Percentiles rank a stretch among this genome's conserved stretches.
Conservation (phyloP, 441 rosid genomes). For the Viola pubescens region DNA sequence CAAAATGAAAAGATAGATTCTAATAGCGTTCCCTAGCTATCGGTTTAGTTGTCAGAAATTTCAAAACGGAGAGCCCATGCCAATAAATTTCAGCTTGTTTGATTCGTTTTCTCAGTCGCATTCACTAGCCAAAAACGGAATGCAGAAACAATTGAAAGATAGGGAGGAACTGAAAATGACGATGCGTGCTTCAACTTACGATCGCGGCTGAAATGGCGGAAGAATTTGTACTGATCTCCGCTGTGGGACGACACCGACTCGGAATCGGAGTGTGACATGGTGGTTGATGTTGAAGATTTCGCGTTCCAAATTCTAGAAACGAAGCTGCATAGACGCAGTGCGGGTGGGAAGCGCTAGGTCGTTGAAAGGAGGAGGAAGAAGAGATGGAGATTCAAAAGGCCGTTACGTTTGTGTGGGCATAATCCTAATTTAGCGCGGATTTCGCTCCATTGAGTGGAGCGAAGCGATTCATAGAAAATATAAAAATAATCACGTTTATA, state of each 20-base stretch:
- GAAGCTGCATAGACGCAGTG: not conserved
- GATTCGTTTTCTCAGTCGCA: not conserved
- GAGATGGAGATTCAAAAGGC: constrained; percentile 17
- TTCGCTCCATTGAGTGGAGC: constrained; percentile 18
- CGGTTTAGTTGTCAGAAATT: too few relatives aligned
- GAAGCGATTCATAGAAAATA: constrained; percentile 8
- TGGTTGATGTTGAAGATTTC: not conserved
- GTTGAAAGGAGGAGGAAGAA: constrained; percentile 2
- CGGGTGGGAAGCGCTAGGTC: not conserved
- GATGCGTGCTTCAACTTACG: constrained; percentile 34
- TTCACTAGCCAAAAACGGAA: constrained; percentile 10
- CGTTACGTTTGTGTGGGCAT: constrained; percentile 27
- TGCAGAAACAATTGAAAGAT: not conserved
- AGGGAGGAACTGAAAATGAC: not conserved
- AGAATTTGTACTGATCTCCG: constrained; percentile 57
- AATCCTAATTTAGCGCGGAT: constrained; percentile 13
- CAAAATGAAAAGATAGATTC: too few relatives aligned
- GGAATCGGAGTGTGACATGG: constrained; percentile 70
- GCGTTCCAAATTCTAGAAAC: not conserved
- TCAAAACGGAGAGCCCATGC: too few relatives aligned
- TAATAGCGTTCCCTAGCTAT: too few relatives aligned
- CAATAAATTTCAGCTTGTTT: not conserved
- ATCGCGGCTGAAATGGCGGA: constrained; percentile 71
- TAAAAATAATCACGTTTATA: not conserved
- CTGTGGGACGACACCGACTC: constrained; percentile 44